phyloP scores from a whole-genome alignment of 1,284 basidiomycete genomes.

The Sporisorium iseilematis-ciliati region DNA sequence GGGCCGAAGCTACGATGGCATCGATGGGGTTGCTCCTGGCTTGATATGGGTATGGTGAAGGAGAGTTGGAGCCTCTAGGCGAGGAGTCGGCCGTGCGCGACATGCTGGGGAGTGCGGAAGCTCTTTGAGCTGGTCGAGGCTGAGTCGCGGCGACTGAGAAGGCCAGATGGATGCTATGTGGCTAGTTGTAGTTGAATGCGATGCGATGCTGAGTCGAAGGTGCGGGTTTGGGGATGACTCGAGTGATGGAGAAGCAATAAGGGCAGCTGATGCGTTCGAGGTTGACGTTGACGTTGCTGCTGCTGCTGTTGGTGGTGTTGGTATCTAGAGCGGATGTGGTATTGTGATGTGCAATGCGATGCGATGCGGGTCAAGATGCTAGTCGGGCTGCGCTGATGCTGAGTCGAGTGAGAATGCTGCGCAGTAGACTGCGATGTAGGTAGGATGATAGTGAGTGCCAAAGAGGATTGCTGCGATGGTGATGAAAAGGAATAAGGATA shows the following conservation, averaged over 20 bases:
- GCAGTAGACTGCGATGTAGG: background rate
- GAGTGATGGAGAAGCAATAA: background rate
- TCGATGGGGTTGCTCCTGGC: slow-evolving; percentile 5
- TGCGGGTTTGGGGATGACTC: background rate
- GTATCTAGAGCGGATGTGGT: slow-evolving; percentile 7
- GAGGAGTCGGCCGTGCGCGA: slow-evolving; percentile 47
- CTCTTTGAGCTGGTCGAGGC: slow-evolving; percentile 1
- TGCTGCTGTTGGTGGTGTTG: slow-evolving; percentile 2
- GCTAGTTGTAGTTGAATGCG: background rate
- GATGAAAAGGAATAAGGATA: background rate
- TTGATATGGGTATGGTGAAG: slow-evolving; percentile 44
- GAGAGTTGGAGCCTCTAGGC: slow-evolving; percentile 50
- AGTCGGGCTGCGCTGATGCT: background rate
- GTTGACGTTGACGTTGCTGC: no score
- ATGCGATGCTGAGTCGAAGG: background rate
- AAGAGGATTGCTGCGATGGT: background rate
- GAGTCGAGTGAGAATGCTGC: background rate
- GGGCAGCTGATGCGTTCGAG: background rate
- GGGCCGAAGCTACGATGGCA: slow-evolving; percentile 3
- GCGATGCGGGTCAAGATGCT: slow-evolving; percentile 5
- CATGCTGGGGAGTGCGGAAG: slow-evolving; percentile 18
- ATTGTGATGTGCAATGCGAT: background rate
- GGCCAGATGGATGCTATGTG: background rate
- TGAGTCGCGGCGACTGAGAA: background rate
- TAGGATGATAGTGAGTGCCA: background rate